phyloP scores from a whole-genome alignment of 108 stramenopile species.

The Pseudonitzschia pungens region DNA sequence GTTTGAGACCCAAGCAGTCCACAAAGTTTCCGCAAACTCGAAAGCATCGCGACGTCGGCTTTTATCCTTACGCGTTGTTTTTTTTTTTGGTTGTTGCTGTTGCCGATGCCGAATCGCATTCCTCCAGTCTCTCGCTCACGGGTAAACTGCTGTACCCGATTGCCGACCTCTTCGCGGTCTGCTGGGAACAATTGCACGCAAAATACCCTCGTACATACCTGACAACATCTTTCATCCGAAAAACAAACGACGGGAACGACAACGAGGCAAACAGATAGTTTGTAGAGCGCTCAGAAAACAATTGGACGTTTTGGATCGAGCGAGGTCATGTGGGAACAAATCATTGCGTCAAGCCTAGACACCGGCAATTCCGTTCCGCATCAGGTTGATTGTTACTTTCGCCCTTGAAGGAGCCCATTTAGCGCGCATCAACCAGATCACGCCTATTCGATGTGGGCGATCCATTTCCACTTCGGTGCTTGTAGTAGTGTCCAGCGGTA shows the following conservation, averaged over 20 bases:
- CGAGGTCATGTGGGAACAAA: too few relatives aligned
- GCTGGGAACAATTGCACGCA: slow-evolving; percentile 74
- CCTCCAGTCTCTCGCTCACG: slow-evolving; percentile 65
- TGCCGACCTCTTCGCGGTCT: slow-evolving; percentile 85
- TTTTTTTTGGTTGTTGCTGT: neutral
- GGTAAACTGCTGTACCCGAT: slow-evolving; percentile 84
- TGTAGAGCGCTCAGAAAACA: neutral
- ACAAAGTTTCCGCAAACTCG: too few relatives aligned
- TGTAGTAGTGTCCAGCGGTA: too few relatives aligned
- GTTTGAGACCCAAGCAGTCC: too few relatives aligned
- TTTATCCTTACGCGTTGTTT: neutral
- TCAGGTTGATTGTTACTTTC: too few relatives aligned
- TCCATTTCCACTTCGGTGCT: too few relatives aligned
- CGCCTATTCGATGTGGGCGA: too few relatives aligned
- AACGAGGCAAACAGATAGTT: neutral
- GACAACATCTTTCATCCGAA: slow-evolving; percentile 47
- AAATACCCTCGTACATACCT: slow-evolving; percentile 47
- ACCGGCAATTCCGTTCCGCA: too few relatives aligned
- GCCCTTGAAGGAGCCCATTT: too few relatives aligned
- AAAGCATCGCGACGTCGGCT: neutral
- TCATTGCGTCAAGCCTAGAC: too few relatives aligned
- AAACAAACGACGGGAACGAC: neutral
- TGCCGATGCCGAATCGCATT: neutral
- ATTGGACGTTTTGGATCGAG: too few relatives aligned
- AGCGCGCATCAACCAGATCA: too few relatives aligned